phyloP scores from a whole-genome alignment of 2,329 filamentous ascomycete genomes.

The Talaromyces sp. region DNA sequence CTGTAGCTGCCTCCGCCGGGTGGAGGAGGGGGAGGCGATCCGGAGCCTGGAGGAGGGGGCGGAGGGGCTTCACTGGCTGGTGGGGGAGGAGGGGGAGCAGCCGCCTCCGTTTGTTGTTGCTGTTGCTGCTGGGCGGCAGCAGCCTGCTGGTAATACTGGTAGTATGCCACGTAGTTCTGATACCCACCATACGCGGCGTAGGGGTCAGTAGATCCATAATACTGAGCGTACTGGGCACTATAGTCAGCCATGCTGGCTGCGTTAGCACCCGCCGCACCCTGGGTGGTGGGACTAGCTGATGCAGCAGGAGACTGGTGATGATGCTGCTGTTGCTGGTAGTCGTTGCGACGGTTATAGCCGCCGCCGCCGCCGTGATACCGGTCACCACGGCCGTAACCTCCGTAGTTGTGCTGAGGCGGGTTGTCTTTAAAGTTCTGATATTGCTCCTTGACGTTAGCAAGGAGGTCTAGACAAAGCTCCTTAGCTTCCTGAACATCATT shows the following conservation, averaged over 20 bases:
- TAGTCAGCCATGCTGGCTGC: conserved; percentile 62
- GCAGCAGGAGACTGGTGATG: conserved; percentile 45
- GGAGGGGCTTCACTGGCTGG: conserved; percentile 61
- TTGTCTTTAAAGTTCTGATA: conserved; percentile 90
- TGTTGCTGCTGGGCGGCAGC: conserved; percentile 50
- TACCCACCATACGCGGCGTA: conserved; percentile 93
- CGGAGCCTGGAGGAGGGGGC: conserved; percentile 45
- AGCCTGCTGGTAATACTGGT: conserved; percentile 73
- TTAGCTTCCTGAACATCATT: conserved; percentile 85
- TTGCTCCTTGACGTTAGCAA: conserved; percentile 82
- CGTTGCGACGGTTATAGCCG: conserved; percentile 37
- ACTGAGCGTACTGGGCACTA: conserved; percentile 79
- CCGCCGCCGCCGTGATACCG: conserved; percentile 26
- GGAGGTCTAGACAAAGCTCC: conserved; percentile 82
- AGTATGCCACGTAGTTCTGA: conserved; percentile 65
- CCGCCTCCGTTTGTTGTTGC: conserved; percentile 45
- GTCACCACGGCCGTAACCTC: conserved; percentile 50
- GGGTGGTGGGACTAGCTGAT: conserved; percentile 49
- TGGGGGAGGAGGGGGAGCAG: conserved; percentile 58
- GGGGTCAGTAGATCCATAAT: conserved; percentile 76
- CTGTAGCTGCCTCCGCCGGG: conserved; percentile 61
- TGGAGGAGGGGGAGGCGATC: conserved; percentile 63
- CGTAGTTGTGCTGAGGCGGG: conserved; percentile 67
- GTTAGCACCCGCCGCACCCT: conserved; percentile 40
- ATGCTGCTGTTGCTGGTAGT: conserved; percentile 22